These are phyloP conservation scores for Pyrenophora graminea DNA, from an alignment of 2,329 filamentous ascomycete genomes.

Conservation along the genomic window DNA sequence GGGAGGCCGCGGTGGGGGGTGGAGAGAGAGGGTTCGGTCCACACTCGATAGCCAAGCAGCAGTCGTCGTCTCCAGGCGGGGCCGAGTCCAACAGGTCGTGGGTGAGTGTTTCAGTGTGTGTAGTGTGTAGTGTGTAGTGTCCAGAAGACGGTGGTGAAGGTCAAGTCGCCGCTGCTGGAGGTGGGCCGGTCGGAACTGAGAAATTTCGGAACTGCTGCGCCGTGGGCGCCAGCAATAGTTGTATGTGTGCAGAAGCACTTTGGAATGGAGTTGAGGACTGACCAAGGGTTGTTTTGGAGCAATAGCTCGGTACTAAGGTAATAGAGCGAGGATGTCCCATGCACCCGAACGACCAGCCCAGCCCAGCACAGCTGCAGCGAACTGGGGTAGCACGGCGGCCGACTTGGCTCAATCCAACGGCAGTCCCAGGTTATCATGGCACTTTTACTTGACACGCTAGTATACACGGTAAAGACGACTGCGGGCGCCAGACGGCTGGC, in stretches of 20 bases:
- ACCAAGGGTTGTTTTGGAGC: constrained; percentile 30
- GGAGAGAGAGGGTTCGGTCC: constrained; percentile 8
- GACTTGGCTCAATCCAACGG: constrained; percentile 38
- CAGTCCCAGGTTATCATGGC: constrained; percentile 38
- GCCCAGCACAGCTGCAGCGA: constrained; percentile 25
- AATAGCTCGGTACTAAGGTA: constrained; percentile 20
- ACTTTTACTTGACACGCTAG: no score
- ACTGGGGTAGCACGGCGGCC: constrained; percentile 29
- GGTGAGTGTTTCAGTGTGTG: no score
- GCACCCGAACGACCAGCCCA: constrained; percentile 26
- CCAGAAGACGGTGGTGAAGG: constrained; percentile 1
- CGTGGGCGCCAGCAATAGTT: constrained; percentile 14
- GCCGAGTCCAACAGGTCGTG: neutral
- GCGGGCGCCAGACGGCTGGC: no score
- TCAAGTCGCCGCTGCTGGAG: neutral
- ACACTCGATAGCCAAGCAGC: constrained; percentile 6
- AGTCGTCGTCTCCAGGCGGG: constrained; percentile 12
- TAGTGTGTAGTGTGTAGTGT: neutral
- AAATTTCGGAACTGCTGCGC: constrained; percentile 6
- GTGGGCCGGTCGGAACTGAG: constrained; percentile 7
- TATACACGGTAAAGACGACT: no score
- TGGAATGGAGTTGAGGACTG: constrained; percentile 17
- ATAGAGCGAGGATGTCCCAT: constrained; percentile 37
- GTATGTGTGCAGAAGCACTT: constrained; percentile 28
- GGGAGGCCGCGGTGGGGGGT: constrained; percentile 4